These are phyloP conservation scores for Botrytis deweyae DNA, from an alignment of 2,329 filamentous ascomycete genomes.

Conservation along the genomic window DNA sequence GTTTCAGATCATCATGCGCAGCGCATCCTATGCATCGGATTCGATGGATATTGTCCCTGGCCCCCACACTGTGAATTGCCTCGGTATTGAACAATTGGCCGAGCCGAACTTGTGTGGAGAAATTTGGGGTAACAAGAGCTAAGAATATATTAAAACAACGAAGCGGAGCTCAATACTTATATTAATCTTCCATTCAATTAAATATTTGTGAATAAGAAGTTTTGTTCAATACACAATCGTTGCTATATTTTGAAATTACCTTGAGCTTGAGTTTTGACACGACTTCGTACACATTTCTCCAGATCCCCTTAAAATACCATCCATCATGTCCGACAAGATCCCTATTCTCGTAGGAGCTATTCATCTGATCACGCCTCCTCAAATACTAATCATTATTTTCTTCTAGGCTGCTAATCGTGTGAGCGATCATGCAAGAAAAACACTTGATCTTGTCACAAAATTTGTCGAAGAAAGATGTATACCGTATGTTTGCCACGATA, in stretches of 20 bases:
- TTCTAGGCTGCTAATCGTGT: constrained; percentile 50
- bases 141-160: not conserved
- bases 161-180: not conserved
- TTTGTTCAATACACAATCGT: not conserved
- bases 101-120: constrained; percentile 27
- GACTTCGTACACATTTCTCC: not conserved
- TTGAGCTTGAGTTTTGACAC: not conserved
- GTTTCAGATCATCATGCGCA: not conserved
- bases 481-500: constrained; percentile 52
- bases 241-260: not conserved
- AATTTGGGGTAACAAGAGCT: constrained; percentile 25
- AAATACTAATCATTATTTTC: constrained; percentile 25
- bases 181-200: not conserved
- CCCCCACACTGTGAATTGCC: constrained; percentile 22
- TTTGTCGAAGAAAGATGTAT: constrained; percentile 97
- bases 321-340: constrained; percentile 47
- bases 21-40: not conserved
- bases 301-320: not conserved
- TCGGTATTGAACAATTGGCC: constrained; percentile 27
- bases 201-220: not conserved
- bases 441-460: constrained; percentile 83
- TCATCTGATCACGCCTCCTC: constrained; percentile 5
- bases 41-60: not conserved
- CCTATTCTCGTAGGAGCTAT: constrained; percentile 46
- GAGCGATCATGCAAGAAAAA: constrained; percentile 80